phyloP scores from a whole-genome alignment of 768 basidiomycete species.

The Pulveroboletus frians region DNA sequence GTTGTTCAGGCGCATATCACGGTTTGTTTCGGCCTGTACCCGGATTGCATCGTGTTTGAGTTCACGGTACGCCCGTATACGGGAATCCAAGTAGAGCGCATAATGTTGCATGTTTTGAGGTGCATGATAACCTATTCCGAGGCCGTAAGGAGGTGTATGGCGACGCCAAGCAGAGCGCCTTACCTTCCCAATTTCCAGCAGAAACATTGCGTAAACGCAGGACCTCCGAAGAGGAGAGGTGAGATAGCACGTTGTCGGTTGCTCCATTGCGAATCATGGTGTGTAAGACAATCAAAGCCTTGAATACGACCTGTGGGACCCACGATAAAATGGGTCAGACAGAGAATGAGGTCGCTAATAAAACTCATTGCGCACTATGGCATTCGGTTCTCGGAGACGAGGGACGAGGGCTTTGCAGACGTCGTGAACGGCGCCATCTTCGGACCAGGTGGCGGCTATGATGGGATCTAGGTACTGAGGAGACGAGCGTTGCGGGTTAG shows the following conservation, averaged over 20 bases:
- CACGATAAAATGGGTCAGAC: neutral
- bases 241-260: slow-evolving; percentile 85
- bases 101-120: slow-evolving; percentile 86
- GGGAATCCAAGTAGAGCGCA: slow-evolving; percentile 80
- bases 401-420: slow-evolving; percentile 85
- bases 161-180: slow-evolving; percentile 10
- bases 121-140: slow-evolving; percentile 65
- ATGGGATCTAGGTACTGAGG: slow-evolving; percentile 91
- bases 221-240: slow-evolving; percentile 79
- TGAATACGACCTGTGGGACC: slow-evolving; percentile 81
- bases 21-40: slow-evolving; percentile 90
- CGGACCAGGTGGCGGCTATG: slow-evolving; percentile 93
- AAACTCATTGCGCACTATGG: slow-evolving; percentile 55
- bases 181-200: slow-evolving; percentile 86
- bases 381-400: slow-evolving; percentile 86
- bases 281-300: slow-evolving; percentile 91
- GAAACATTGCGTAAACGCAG: slow-evolving; percentile 77
- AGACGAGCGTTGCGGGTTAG: neutral
- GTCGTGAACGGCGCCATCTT: slow-evolving; percentile 89
- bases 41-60: slow-evolving; percentile 92
- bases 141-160: neutral
- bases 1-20: slow-evolving; percentile 63
- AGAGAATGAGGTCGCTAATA: neutral
- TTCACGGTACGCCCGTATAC: slow-evolving; percentile 84
- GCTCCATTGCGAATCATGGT: slow-evolving; percentile 96